Percentiles rank a stretch among this genome's conserved stretches.
phyloP scores from a whole-genome alignment of 352 stramenopile species.

The Pythium grandisporangium region DNA sequence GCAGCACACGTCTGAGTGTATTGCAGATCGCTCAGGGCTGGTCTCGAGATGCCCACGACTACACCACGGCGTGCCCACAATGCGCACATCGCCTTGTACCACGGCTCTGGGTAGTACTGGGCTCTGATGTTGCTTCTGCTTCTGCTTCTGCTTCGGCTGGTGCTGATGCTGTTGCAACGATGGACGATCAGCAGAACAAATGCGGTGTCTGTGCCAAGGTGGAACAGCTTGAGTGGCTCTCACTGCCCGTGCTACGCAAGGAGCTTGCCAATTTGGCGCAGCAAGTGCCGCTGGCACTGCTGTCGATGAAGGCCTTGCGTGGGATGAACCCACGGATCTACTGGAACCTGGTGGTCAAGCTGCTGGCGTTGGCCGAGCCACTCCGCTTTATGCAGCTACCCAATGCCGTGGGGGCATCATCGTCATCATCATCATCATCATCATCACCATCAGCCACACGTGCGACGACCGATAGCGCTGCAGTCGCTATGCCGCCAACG shows the following conservation, averaged over 20 bases:
- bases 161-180: too few species aligned
- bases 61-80: slow-evolving; percentile 21
- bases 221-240: slow-evolving; percentile 37
- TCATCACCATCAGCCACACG: too few species aligned
- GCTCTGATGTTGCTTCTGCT: too few species aligned
- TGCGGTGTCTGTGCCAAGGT: too few species aligned
- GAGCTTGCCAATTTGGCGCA: slow-evolving; percentile 26
- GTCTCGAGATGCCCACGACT: slow-evolving; percentile 26
- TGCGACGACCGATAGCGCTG: too few species aligned
- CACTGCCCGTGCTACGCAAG: slow-evolving; percentile 30
- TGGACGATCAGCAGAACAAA: too few species aligned
- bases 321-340: slow-evolving; percentile 32
- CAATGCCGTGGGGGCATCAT: too few species aligned
- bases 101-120: slow-evolving; percentile 23
- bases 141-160: too few species aligned
- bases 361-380: slow-evolving; percentile 27
- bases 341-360: slow-evolving; percentile 52
- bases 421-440: too few species aligned
- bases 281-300: slow-evolving; percentile 25
- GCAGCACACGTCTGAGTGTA: slow-evolving; percentile 18
- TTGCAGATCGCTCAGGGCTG: slow-evolving; percentile 24
- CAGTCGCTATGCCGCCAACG: too few species aligned
- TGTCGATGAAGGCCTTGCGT: slow-evolving; percentile 24
- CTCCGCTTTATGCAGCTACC: slow-evolving; percentile 37
- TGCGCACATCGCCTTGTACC: slow-evolving; percentile 25